Conservation (phyloP, 306 rosid genomes). For the Datisca glomerata region DNA sequence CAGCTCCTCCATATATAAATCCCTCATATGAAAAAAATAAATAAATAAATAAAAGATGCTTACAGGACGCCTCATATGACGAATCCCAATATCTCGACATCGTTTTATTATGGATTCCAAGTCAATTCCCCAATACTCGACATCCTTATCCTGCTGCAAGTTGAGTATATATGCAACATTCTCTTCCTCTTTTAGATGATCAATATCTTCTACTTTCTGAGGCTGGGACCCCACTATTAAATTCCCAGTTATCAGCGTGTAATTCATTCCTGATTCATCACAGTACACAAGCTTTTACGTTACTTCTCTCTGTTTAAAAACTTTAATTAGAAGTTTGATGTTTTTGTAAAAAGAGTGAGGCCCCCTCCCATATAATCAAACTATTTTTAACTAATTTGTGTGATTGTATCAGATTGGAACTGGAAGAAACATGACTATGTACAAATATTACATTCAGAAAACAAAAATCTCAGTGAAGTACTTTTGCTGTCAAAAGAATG, state of each 20-base stretch:
- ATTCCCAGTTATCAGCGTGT: slow-evolving; percentile 56
- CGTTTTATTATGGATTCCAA: slow-evolving; percentile 40
- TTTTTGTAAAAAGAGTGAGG: slow-evolving; percentile 5
- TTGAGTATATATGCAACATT: slow-evolving; percentile 77
- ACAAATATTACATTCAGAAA: no score
- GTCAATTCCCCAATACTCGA: slow-evolving; percentile 79
- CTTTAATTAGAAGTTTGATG: not conserved
- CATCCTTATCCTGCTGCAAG: slow-evolving; percentile 87
- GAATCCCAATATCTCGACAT: slow-evolving; percentile 48
- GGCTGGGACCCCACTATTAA: slow-evolving; percentile 94
- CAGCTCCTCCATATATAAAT: no score
- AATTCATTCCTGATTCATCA: slow-evolving; percentile 79
- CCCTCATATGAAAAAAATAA: slow-evolving; percentile 3
- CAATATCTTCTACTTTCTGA: slow-evolving; percentile 76
- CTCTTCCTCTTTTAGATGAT: slow-evolving; percentile 62
- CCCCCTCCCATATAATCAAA: no score
- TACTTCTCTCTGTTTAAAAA: slow-evolving; percentile 7
- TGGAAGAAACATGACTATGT: not conserved
- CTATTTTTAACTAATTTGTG: not conserved
- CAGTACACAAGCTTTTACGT: slow-evolving; percentile 8
- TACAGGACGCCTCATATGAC: slow-evolving; percentile 79
- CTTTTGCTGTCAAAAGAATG: no score
- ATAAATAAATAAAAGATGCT: slow-evolving; percentile 10
- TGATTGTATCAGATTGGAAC: not conserved
- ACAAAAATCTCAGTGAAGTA: no score